phyloP scores from a whole-genome alignment of 140 eudicot species.

The Anethum foeniculum region DNA sequence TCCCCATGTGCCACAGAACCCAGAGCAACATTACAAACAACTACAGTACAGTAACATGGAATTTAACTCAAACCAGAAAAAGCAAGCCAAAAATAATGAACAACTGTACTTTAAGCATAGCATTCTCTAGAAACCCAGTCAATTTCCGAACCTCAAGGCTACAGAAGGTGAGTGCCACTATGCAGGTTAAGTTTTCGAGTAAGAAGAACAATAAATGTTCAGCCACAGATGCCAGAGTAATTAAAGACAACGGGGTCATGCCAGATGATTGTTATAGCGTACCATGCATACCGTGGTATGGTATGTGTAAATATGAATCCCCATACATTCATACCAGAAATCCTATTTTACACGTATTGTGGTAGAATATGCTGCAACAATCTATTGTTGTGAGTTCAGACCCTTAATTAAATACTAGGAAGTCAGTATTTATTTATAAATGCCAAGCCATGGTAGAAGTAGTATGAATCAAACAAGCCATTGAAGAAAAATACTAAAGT shows the following conservation, averaged over 20 bases:
- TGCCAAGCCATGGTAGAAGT: neutral
- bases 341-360: too few relatives aligned
- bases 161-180: neutral
- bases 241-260: too few relatives aligned
- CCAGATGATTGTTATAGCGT: too few relatives aligned
- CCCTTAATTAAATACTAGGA: neutral
- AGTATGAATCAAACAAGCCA: constrained; percentile 2
- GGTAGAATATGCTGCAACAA: too few relatives aligned
- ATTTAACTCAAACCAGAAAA: neutral
- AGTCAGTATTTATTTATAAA: neutral
- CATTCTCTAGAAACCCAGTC: constrained; percentile 1
- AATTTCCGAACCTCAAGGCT: neutral
- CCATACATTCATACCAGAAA: too few relatives aligned
- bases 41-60: neutral
- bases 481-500: neutral
- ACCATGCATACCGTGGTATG: too few relatives aligned
- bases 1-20: constrained; percentile 1
- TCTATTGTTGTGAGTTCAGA: too few relatives aligned
- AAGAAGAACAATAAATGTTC: neutral
- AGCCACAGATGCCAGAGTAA: neutral
- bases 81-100: neutral
- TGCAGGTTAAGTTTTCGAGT: neutral
- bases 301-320: too few relatives aligned
- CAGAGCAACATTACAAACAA: neutral
- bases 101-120: neutral